Conservation (phyloP, 2,329 filamentous ascomycete species). For the Phaeosphaeria sp. region DNA sequence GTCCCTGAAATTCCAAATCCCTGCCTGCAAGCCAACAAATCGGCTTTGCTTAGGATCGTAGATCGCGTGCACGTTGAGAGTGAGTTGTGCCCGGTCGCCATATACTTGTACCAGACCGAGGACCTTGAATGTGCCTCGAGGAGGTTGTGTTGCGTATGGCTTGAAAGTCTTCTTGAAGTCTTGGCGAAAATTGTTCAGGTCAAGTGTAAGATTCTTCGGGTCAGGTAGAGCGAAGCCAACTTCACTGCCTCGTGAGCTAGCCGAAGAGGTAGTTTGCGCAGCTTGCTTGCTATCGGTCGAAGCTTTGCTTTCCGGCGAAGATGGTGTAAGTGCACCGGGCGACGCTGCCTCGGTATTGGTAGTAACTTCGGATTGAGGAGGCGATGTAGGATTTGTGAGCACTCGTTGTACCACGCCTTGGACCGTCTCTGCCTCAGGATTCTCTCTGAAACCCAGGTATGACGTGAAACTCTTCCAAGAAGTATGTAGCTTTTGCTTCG, state of each 20-base stretch:
- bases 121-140: constrained; percentile 55
- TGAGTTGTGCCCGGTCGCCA: constrained; percentile 50
- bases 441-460: constrained; percentile 35
- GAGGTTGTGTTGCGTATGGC: constrained; percentile 36
- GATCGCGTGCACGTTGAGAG: constrained; percentile 53
- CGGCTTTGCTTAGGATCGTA: constrained; percentile 54
- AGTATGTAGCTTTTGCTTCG: constrained; percentile 22
- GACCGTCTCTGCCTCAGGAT: constrained; percentile 15
- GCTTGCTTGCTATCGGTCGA: constrained; percentile 21
- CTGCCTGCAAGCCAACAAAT: constrained; percentile 42
- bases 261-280: constrained; percentile 12
- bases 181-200: constrained; percentile 35
- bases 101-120: constrained; percentile 55
- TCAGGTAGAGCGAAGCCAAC: constrained; percentile 33
- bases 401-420: constrained; percentile 20
- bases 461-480: constrained; percentile 31
- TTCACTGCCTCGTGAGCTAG: constrained; percentile 22
- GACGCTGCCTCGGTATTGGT: constrained; percentile 2
- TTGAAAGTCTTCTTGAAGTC: constrained; percentile 30
- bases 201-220: constrained; percentile 32
- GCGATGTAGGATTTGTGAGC: constrained; percentile 10
- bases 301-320: constrained; percentile 7
- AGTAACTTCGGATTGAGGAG: constrained; percentile 5
- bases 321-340: constrained; percentile 11
- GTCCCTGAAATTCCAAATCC: constrained; percentile 29